Evolutionary conservation across 306 rosid species (phyloP).

Genomic region (Begonia fuchsioides): DNA sequence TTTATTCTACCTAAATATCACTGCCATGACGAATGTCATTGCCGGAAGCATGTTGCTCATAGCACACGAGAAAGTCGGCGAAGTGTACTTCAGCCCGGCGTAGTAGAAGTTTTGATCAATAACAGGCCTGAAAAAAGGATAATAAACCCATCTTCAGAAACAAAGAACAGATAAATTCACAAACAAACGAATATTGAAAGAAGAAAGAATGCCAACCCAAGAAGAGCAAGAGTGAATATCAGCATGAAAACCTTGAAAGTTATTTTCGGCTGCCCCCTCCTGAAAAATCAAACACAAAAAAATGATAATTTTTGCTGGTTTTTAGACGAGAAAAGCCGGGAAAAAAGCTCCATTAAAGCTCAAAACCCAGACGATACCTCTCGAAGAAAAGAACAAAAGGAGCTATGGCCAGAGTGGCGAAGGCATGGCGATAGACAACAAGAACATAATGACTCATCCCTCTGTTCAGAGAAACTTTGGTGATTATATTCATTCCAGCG

Average conservation of each 20-base stretch:
- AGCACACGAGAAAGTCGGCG: constrained; percentile 91
- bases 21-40: constrained; percentile 78
- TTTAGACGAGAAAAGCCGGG: too few species aligned
- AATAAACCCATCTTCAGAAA: background rate
- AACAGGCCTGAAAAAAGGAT: constrained; percentile 56
- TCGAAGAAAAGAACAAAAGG: constrained; percentile 72
- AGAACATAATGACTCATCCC: constrained; percentile 97
- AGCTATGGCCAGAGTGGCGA: constrained; percentile 55
- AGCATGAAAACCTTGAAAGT: constrained; percentile 56
- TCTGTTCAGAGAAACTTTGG: constrained; percentile 60
- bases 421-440: constrained; percentile 79
- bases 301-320: background rate
- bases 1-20: constrained; percentile 47
- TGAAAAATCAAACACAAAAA: constrained; percentile 16
- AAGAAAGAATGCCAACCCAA: constrained; percentile 43
- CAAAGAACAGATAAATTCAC: too few species aligned
- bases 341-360: background rate
- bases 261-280: constrained; percentile 68
- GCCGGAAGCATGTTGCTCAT: constrained; percentile 91
- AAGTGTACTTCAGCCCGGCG: constrained; percentile 69
- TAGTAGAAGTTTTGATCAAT: constrained; percentile 91
- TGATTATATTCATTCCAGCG: constrained; percentile 74
- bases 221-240: constrained; percentile 58
- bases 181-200: too few species aligned
- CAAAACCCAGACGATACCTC: constrained; percentile 23